Base-by-base conservation (phyloP, 1,139 yeast species). In the Taiozyma onychis region DNA sequence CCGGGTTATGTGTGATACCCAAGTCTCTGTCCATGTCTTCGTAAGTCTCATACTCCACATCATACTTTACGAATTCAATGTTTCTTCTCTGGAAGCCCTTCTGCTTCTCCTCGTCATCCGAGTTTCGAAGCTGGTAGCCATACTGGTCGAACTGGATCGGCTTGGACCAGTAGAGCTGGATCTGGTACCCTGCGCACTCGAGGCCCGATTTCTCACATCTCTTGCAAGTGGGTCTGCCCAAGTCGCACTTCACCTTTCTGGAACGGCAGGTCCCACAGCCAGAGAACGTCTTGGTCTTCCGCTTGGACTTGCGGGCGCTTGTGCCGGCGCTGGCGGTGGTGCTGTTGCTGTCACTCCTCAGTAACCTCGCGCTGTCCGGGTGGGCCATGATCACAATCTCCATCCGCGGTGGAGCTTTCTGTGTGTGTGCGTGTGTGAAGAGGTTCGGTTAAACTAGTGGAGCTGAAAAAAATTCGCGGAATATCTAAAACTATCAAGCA, bases 21-120 rank as follows among this genome's bases (percentile, higher is more conserved):
- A 90, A 70, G 58, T 87, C 90, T 44, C 74, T 71, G 63, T 89
- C 96, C 83, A 90, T 84, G 42, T 88, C 96, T 44, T 87, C 90
- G 62, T 90, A 88, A 13, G 83, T 79, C 46, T 77, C 78, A 63
- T 88, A 89, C 48, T 78, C 79, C 67, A 75, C 71, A 3, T 81
- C 75, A 57, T 90, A 90, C 48, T 70, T 75, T 1, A 89, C 96
- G 66, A 85, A 85, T 1, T 79, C 91, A n/a, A 86, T 83, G 52
- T 80, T 78, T 56, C 97, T 70, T 59, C 97, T 71, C 60, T 85
- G 88, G 55, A 78, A 80, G 49, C 74, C 78, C 52, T 76, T 81
- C 5, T 55, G 59, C 6, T 62, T 56, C 4, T 67, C 66, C 21
- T 63, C 63, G 6, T 61, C 64, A 4, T 70, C 48, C 58, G 22